phyloP scores from a whole-genome alignment of 768 basidiomycete species.

The Leccinum sublutescens region DNA sequence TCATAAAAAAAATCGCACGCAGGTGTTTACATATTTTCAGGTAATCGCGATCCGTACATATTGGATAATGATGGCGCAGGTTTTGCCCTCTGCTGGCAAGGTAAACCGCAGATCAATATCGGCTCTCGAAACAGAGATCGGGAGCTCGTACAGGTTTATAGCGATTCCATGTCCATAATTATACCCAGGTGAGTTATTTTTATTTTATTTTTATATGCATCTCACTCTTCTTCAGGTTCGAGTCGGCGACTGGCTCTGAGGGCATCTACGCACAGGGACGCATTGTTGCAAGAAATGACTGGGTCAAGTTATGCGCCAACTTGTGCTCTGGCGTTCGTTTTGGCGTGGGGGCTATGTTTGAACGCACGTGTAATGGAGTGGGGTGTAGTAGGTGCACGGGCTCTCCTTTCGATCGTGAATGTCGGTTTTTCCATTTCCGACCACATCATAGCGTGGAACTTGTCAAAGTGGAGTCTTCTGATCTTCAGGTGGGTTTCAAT shows the following conservation, averaged over 20 bases:
- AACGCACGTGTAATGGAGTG: conserved; percentile 68
- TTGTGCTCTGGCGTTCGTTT: conserved; percentile 82
- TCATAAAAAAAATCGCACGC: conserved; percentile 5
- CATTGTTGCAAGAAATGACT: conserved; percentile 32
- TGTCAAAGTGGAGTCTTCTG: conserved; percentile 44
- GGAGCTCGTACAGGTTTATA: conserved; percentile 81
- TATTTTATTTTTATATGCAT: background rate
- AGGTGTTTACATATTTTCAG: conserved; percentile 38
- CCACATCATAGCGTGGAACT: conserved; percentile 78
- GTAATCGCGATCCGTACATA: conserved; percentile 78
- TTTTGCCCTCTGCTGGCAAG: conserved; percentile 83
- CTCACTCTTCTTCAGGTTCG: conserved; percentile 20
- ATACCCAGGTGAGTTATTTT: conserved; percentile 73
- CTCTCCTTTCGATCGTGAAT: conserved; percentile 67
- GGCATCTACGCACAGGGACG: conserved; percentile 21
- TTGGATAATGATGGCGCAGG: conserved; percentile 74
- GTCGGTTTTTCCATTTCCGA: conserved; percentile 75
- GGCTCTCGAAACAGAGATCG: conserved; percentile 66
- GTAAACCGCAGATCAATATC: conserved; percentile 67
- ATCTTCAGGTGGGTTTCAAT: conserved; percentile 44
- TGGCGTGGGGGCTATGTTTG: conserved; percentile 79
- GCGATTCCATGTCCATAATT: conserved; percentile 76
- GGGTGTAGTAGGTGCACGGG: conserved; percentile 65
- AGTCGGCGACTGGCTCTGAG: conserved; percentile 6
- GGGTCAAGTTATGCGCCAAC: conserved; percentile 77